Evolutionary conservation across 139 green algal species (phyloP).

Genomic region (Tetradesmus lagerheimii): DNA sequence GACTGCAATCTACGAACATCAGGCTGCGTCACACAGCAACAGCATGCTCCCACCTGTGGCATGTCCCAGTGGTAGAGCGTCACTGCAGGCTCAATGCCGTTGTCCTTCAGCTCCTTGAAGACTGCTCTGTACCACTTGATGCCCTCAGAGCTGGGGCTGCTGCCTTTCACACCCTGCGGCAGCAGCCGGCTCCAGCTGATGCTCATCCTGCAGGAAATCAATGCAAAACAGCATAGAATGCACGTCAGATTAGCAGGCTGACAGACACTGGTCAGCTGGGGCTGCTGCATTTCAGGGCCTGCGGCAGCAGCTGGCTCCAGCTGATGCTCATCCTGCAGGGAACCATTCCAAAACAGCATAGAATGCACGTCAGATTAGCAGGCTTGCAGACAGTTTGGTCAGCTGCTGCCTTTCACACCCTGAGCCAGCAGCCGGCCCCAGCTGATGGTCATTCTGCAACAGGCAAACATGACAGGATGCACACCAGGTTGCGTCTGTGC

Average conservation of each 20-base stretch:
- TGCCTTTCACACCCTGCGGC: slow-evolving; percentile 48
- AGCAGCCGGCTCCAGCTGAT: slow-evolving; percentile 67
- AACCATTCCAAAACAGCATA: neutral
- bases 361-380: too few species aligned
- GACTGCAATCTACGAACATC: too few species aligned
- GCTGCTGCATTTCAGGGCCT: slow-evolving; percentile 36
- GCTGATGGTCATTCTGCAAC: slow-evolving; percentile 59
- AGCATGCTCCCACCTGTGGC: slow-evolving; percentile 32
- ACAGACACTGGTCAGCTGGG: too few species aligned
- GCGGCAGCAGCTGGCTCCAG: slow-evolving; percentile 63
- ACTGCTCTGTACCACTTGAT: slow-evolving; percentile 50
- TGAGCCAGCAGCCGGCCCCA: slow-evolving; percentile 61
- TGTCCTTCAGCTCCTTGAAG: slow-evolving; percentile 39
- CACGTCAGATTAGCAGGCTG: too few species aligned
- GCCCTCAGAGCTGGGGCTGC: slow-evolving; percentile 25
- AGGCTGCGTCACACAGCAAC: neutral
- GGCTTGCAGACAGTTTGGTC: too few species aligned
- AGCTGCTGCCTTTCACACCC: slow-evolving; percentile 45
- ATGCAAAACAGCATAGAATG: neutral
- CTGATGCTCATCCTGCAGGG: slow-evolving; percentile 59
- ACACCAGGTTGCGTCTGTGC: too few species aligned
- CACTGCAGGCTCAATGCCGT: slow-evolving; percentile 47
- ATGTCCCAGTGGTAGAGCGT: slow-evolving; percentile 68
- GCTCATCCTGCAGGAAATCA: slow-evolving; percentile 48
- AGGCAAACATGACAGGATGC: neutral